phyloP scores from a whole-genome alignment of 2,329 filamentous ascomycete genomes.

The Bimuria novae-zelandiae region DNA sequence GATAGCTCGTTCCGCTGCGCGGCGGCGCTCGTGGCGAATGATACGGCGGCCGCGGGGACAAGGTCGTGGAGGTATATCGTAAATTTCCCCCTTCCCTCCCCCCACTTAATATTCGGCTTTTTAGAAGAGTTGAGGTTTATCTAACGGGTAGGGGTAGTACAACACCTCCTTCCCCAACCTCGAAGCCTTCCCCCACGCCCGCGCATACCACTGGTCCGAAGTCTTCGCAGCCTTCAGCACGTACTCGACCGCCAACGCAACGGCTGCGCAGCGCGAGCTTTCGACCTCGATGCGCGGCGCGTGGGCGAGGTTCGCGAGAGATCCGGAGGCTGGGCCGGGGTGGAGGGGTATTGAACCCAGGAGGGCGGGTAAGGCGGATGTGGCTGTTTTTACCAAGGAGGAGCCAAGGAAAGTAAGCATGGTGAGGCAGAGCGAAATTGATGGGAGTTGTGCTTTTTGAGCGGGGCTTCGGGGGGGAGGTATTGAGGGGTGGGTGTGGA shows the following conservation, averaged over 20 bases:
- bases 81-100: too few relatives aligned
- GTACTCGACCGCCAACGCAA: slow-evolving; percentile 20
- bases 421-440: slow-evolving; percentile 1
- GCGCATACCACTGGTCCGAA: slow-evolving; percentile 31
- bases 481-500: neutral
- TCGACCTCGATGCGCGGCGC: slow-evolving; percentile 25
- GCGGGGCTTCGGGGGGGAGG: neutral
- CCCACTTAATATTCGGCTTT: neutral
- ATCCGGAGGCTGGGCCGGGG: slow-evolving; percentile 28
- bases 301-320: slow-evolving; percentile 37
- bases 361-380: neutral
- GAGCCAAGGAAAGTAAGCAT: neutral
- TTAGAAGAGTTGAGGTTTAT: neutral
- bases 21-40: slow-evolving; percentile 28
- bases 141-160: slow-evolving; percentile 18
- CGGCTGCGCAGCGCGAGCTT: slow-evolving; percentile 25
- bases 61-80: slow-evolving; percentile 31
- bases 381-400: slow-evolving; percentile 4
- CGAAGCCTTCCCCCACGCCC: slow-evolving; percentile 11
- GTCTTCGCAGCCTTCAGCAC: slow-evolving; percentile 31
- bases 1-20: slow-evolving; percentile 27
- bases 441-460: slow-evolving; percentile 12
- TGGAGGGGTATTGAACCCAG: slow-evolving; percentile 29
- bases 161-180: slow-evolving; percentile 36
- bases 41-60: slow-evolving; percentile 25